These are phyloP conservation scores for Alternaria consortialis DNA, from an alignment of 2,329 filamentous ascomycete genomes.

Conservation along the genomic window DNA sequence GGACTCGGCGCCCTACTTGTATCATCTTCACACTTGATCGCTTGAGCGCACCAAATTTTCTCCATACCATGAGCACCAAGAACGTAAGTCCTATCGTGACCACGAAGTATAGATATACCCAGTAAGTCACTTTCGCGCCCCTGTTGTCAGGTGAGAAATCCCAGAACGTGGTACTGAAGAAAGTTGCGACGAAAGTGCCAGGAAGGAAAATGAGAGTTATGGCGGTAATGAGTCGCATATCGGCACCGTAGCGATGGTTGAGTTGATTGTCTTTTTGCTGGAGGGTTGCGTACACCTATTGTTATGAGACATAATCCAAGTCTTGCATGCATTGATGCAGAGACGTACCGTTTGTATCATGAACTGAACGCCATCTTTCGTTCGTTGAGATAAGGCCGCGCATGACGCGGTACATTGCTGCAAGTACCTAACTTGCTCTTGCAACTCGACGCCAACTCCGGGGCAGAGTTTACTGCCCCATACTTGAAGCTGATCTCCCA, in stretches of 20 bases:
- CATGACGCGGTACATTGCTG: no score
- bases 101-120: not conserved
- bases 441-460: not conserved
- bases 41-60: not conserved
- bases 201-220: not conserved
- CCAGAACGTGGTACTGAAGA: not conserved
- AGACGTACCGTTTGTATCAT: not conserved
- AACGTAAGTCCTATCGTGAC: not conserved
- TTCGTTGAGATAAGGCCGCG: not conserved
- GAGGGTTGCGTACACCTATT: not conserved
- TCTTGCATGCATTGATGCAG: no score
- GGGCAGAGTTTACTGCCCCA: no score
- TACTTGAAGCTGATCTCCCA: no score
- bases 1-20: fast-evolving
- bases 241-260: not conserved
- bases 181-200: not conserved
- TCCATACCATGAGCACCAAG: not conserved
- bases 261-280: not conserved
- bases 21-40: not conserved
- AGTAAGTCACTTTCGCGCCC: not conserved
- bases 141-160: not conserved
- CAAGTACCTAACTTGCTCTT: not conserved
- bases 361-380: not conserved
- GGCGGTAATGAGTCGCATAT: not conserved
- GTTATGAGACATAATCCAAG: not conserved